Percentiles rank a stretch among this genome's conserved stretches.
Conservation (phyloP, 1,139 yeast species). For the Zygoascus sp. region DNA sequence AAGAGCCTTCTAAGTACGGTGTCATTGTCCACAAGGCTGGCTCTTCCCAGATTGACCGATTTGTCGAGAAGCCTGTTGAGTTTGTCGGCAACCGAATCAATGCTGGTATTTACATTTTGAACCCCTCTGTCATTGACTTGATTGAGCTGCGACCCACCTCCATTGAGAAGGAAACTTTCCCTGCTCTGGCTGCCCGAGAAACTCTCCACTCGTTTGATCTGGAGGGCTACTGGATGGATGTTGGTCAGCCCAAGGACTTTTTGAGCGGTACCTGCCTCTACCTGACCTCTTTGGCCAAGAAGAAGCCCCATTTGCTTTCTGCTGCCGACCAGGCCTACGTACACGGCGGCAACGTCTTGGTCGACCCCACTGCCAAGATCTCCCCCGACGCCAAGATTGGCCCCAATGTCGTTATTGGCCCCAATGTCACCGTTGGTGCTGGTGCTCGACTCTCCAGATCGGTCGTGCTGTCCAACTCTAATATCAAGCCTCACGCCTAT, state of each 20-base stretch:
- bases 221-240: conserved; percentile 99
- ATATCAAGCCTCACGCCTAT: conserved; percentile 96
- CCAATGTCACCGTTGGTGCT: conserved; percentile 91
- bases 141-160: conserved; percentile 98
- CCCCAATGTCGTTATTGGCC: conserved; percentile 97
- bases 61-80: conserved; percentile 99
- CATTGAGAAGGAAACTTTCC: conserved; percentile 99
- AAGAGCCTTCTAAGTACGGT: conserved; percentile 99
- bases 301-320: conserved; percentile 64
- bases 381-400: conserved; percentile 94
- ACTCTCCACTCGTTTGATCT: conserved; percentile 92
- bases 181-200: conserved; percentile 82
- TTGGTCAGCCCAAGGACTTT: conserved; percentile 99
- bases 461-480: conserved; percentile 85
- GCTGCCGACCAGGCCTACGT: conserved; percentile 61
- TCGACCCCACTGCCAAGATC: conserved; percentile 93
- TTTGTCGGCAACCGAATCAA: conserved; percentile 92
- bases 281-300: conserved; percentile 81
- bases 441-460: conserved; percentile 99
- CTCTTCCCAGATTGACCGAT: conserved; percentile 93
- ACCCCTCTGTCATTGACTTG: conserved; percentile 94
- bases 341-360: conserved; percentile 89
- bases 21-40: conserved; percentile 96
- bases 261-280: conserved; percentile 92
- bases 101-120: conserved; percentile 94